A percentile compares a stretch with the other conserved stretches of the same genome.
Evolutionary conservation across 2,329 filamentous ascomycete species (phyloP).

Genomic region (Verticillium nubilum): DNA sequence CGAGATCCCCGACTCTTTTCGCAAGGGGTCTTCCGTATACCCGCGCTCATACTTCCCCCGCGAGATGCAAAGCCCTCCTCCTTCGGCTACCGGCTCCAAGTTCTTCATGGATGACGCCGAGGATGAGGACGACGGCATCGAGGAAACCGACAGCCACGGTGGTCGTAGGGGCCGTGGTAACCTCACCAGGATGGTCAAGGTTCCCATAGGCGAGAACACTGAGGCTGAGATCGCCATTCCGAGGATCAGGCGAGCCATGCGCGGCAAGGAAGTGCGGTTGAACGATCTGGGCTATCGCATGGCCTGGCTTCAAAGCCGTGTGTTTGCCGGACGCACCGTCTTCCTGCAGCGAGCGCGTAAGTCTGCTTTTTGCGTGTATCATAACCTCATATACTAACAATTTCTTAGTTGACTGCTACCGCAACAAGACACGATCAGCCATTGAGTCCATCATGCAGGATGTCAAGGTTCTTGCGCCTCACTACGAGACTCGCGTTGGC

Average conservation of each 20-base stretch:
- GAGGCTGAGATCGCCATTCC: constrained; percentile 73
- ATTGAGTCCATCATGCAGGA: constrained; percentile 76
- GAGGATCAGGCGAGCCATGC: constrained; percentile 61
- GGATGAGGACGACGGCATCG: constrained; percentile 51
- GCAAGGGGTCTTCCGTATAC: constrained; percentile 82
- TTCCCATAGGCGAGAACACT: constrained; percentile 63
- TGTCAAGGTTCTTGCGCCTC: constrained; percentile 65
- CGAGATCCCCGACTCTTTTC: constrained; percentile 93
- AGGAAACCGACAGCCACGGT: constrained; percentile 43
- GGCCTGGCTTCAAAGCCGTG: constrained; percentile 92
- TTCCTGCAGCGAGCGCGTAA: constrained; percentile 89
- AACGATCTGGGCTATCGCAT: constrained; percentile 94
- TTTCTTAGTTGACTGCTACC: constrained; percentile 77
- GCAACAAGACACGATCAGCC: constrained; percentile 80
- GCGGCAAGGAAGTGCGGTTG: constrained; percentile 79
- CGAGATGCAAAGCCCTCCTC: constrained; percentile 84
- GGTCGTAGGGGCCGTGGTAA: constrained; percentile 26
- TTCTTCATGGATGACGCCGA: constrained; percentile 66
- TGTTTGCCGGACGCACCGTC: constrained; percentile 79
- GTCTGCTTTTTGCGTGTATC: constrained; percentile 30
- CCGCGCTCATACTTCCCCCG: constrained; percentile 88
- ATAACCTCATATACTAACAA: neutral
- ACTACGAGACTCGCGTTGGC: constrained; percentile 84
- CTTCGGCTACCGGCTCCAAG: constrained; percentile 65
- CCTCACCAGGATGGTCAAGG: constrained; percentile 46